Evolutionary conservation across 768 basidiomycete species (phyloP), one percentile per base, ranked within the genome.

Genomic region (Flagelloscypha sp.): DNA sequence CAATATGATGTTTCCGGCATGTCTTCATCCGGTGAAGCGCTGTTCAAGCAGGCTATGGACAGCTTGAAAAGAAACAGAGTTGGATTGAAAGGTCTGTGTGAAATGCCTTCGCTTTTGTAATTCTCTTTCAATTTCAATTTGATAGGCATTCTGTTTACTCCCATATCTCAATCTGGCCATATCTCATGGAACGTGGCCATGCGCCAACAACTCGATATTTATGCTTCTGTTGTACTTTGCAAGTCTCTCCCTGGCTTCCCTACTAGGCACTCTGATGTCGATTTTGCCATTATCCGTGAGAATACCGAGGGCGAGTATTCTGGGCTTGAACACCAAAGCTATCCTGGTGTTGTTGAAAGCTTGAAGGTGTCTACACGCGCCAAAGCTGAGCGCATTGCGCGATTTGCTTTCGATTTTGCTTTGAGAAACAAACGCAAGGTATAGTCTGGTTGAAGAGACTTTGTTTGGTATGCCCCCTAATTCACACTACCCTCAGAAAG

Each of bases 291-390:
- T 61, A 97, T 99, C 54, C 90, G 95, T 62, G 95, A 99, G 63
- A 99, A 99, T 67, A 99, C 95, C 11, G 95, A 99, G 71, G 95
- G 95, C 46, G 95, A 99, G 67, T 99, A 99, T 66, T 95, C 93
- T 44, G 95, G 95, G 30, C 66, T 99, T 42, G 95, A 99, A 58
- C 95, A 99, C 63, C 87, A 90, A 67, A 89, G 86, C 53, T 95
- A 83, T 61, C 95, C 95, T 8, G 95, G 95, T 57, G 95, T 99
- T 44, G 95, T 99, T 27, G 95, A 99, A 68, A 86, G 76, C 56
- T 71, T 99, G 65, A 99, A 99, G 67, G 89, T 99, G 35, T 93
- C 89, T 42, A 98, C 95, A 9, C 76, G 84, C 33, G 78, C 83
- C 39, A 98, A 98, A 66, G 86, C 88, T 17, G 95, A 99, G 60